Percentiles rank a stretch among this genome's conserved stretches.
Conservation (phyloP, 2,329 filamentous ascomycete genomes). For the Leptographium lundbergii region DNA sequence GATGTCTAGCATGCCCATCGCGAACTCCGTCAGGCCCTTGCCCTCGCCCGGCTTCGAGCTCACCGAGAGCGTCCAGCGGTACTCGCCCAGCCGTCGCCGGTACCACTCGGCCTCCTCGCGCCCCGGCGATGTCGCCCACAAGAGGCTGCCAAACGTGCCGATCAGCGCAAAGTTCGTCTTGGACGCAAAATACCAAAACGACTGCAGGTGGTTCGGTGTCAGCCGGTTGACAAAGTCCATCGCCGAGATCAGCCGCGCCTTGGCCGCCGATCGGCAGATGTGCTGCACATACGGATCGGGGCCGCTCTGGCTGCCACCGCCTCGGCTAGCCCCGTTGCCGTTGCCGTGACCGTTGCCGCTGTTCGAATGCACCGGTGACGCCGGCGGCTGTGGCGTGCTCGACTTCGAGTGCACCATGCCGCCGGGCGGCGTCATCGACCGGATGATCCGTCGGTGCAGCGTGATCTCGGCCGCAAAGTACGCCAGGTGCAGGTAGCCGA, state of each 20-base stretch:
- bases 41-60: slow-evolving; percentile 57
- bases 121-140: slow-evolving; percentile 81
- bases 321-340: slow-evolving; percentile 2
- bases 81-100: slow-evolving; percentile 70
- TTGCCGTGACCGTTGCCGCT: not conserved
- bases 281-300: slow-evolving; percentile 74
- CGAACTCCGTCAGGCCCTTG: slow-evolving; percentile 50
- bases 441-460: slow-evolving; percentile 80
- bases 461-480: slow-evolving; percentile 94
- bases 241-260: slow-evolving; percentile 84
- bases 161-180: slow-evolving; percentile 91
- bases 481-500: slow-evolving; percentile 73
- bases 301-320: slow-evolving; percentile 12
- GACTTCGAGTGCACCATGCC: slow-evolving; percentile 17
- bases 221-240: slow-evolving; percentile 97
- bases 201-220: slow-evolving; percentile 70
- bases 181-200: slow-evolving; percentile 86
- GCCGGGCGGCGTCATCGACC: slow-evolving; percentile 48
- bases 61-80: slow-evolving; percentile 86
- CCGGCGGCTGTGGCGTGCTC: slow-evolving; percentile 13
- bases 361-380: not conserved
- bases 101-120: slow-evolving; percentile 91
- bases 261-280: slow-evolving; percentile 87
- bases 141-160: slow-evolving; percentile 79
- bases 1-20: slow-evolving; percentile 67